A percentile compares a stretch with the other conserved stretches of the same genome.
Evolutionary conservation across 1,284 basidiomycete genomes (phyloP).

Genomic region (Tetrapyrgos nigripes): DNA sequence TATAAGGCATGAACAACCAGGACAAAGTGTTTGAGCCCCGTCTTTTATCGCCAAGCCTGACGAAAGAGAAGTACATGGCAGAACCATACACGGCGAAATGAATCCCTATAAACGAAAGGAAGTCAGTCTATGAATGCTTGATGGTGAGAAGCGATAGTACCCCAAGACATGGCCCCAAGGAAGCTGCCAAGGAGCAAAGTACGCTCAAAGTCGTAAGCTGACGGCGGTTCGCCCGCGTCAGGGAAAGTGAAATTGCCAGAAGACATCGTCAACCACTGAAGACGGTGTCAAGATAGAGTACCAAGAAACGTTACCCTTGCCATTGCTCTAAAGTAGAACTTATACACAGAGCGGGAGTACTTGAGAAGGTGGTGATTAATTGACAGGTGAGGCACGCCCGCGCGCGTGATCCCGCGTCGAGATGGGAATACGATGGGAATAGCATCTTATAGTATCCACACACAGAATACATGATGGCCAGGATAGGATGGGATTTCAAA

Average conservation of each 20-base stretch:
- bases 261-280: not conserved
- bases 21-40: too few species aligned
- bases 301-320: too few species aligned
- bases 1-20: not conserved
- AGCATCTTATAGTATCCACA: too few species aligned
- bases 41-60: not conserved
- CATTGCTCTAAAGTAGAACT: too few species aligned
- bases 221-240: not conserved
- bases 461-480: too few species aligned
- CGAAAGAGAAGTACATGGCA: not conserved
- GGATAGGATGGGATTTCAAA: too few species aligned
- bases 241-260: not conserved
- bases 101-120: not conserved
- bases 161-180: not conserved
- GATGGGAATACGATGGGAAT: too few species aligned
- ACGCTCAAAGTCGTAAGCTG: constrained; percentile 1
- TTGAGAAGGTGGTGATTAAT: too few species aligned
- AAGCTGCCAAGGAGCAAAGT: constrained; percentile 1
- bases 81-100: not conserved
- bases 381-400: too few species aligned
- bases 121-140: not conserved
- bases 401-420: too few species aligned
- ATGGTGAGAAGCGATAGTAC: not conserved
- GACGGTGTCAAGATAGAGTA: not conserved
- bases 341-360: too few species aligned